Conservation (phyloP, 148 eudicot species). For the Rhododendron vialii region DNA sequence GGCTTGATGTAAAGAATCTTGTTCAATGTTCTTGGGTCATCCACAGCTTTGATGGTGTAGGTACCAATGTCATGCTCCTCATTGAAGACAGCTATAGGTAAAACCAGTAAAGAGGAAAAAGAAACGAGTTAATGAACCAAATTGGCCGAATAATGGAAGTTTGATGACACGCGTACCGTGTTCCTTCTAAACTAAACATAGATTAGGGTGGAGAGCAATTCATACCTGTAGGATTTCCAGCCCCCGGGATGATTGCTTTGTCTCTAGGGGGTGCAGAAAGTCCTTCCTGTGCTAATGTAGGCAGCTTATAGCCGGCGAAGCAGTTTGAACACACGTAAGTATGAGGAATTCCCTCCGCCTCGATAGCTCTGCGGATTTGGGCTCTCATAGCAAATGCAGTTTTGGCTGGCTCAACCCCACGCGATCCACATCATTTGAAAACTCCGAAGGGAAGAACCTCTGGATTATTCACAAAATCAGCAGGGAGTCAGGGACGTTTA, state of each 20-base stretch:
- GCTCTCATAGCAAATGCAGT: slow-evolving; percentile 24
- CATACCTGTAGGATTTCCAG: slow-evolving; percentile 55
- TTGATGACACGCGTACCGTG: not conserved
- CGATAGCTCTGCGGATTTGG: slow-evolving; percentile 46
- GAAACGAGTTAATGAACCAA: not conserved
- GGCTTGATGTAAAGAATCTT: slow-evolving; percentile 41
- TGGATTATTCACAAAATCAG: slow-evolving; percentile 4
- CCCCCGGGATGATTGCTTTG: slow-evolving; percentile 36
- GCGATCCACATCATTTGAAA: slow-evolving; percentile 55
- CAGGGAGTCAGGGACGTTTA: not conserved
- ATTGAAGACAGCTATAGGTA: slow-evolving; percentile 30
- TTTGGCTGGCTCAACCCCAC: slow-evolving; percentile 48
- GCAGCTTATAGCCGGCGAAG: slow-evolving; percentile 49
- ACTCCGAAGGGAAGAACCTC: slow-evolving; percentile 66
- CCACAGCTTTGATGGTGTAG: slow-evolving; percentile 47
- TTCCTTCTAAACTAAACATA: not conserved
- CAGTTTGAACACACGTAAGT: slow-evolving; percentile 41
- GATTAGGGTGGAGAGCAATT: no score
- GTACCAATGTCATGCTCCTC: slow-evolving; percentile 46
- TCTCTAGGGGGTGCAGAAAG: slow-evolving; percentile 48
- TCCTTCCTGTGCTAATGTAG: slow-evolving; percentile 45
- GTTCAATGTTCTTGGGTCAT: slow-evolving; percentile 54
- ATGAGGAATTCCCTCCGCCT: slow-evolving; percentile 56
- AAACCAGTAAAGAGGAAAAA: not conserved
- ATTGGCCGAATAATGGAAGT: not conserved